phyloP scores from a whole-genome alignment of 2,329 filamentous ascomycete species.

The Trichoderma harzianum region DNA sequence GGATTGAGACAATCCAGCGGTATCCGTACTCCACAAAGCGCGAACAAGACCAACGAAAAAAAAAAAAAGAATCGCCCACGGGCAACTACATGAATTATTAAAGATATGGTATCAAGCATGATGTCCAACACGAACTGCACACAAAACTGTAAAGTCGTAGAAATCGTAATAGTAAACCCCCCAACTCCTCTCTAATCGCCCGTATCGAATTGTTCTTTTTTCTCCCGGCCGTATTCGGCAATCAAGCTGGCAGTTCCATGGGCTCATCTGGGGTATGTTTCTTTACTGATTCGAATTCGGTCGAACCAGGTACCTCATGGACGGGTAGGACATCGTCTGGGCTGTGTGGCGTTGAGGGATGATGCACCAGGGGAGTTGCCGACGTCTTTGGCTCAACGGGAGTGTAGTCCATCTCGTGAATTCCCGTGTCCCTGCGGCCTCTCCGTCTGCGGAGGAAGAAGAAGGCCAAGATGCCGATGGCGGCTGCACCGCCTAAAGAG shows the following conservation, averaged over 20 bases:
- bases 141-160: not conserved
- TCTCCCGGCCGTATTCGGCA: not conserved
- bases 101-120: not conserved
- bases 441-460: not conserved
- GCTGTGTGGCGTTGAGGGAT: not conserved
- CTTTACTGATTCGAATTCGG: not conserved
- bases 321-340: not conserved
- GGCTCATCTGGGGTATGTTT: not conserved
- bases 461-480: not conserved
- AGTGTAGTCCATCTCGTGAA: conserved; percentile 1
- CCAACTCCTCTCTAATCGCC: not conserved
- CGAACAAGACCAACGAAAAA: not conserved
- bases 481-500: not conserved
- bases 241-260: conserved; percentile 3
- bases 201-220: not conserved
- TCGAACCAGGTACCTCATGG: not conserved
- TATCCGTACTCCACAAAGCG: not conserved
- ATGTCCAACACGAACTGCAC: not conserved
- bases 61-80: not conserved
- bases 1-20: not conserved
- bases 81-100: not conserved
- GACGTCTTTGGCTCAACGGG: not conserved
- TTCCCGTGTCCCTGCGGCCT: not conserved
- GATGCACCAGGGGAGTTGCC: not conserved
- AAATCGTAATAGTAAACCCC: not conserved